Evolutionary conservation across 148 eudicot species (phyloP), one percentile per base, ranked within the genome.

Genomic region (Chenopodium album): DNA sequence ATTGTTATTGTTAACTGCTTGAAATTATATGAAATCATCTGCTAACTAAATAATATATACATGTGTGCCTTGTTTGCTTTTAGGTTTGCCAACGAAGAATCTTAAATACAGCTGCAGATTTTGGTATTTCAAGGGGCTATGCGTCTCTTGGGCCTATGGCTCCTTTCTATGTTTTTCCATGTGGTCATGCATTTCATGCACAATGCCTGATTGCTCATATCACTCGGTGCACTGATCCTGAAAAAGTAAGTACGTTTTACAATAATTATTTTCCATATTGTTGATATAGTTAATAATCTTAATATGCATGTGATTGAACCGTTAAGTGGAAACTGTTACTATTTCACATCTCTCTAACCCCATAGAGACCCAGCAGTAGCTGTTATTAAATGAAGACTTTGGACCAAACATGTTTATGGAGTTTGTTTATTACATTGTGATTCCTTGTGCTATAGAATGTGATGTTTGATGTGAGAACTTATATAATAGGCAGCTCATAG

Each of bases 131-230:
- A 78, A 89, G 95, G 88, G 92, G 92, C 64, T 94, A 94, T 87
- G 83, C 95, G 28, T 87, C 98, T 82, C 88, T 90, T 79, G 98
- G 98, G 62, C 86, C 95, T n/a, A 94, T 94, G 92, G 93, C 97
- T 82, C 99, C 98, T 87, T 96, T 96, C 87, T 96, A 94, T 88
- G 98, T 96, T 69, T 96, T 96, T 71, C 99, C 99, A 34, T 96
- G 98, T 84, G 95, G 97, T 62, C 97, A 96, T 89, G 88, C 95
- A 59, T 96, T 96, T 86, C 99, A 96, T 85, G 92, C 95, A 50
- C 92, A 92, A 59, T 96, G 99, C 84, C 82, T 96, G 76, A 88
- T 96, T 90, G 91, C 95, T 48, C 99, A 96, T 83, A 97, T 96
- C 75, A 96, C 99, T 50, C 89, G 92, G 82, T 91, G 94, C 82